These are phyloP conservation scores for Sutorius australiensis DNA, from an alignment of 768 basidiomycete species.

Conservation along the genomic window DNA sequence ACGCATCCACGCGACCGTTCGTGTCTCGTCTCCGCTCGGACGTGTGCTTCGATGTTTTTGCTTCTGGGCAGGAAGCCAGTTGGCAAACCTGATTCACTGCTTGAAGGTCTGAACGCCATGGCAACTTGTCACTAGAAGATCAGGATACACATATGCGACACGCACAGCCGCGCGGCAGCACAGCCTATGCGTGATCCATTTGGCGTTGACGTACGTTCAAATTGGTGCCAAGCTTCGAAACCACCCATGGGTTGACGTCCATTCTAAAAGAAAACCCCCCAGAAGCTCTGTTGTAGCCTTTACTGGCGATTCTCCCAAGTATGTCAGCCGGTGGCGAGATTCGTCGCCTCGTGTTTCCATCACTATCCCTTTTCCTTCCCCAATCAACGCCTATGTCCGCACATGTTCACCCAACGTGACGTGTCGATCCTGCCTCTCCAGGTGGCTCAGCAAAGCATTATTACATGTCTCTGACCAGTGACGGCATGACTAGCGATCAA, in stretches of 20 bases:
- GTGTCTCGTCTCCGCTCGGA: too few species aligned
- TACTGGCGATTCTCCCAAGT: conserved; percentile 1
- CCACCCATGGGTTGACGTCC: neutral
- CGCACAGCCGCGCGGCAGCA: conserved; percentile 7
- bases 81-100: neutral
- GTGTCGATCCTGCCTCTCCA: conserved; percentile 20
- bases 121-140: neutral
- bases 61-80: neutral
- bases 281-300: conserved; percentile 1
- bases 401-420: conserved; percentile 12
- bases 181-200: neutral
- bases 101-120: neutral
- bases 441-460: neutral
- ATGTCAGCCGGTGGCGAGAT: conserved; percentile 9
- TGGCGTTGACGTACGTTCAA: conserved; percentile 1
- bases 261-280: conserved; percentile 3
- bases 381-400: conserved; percentile 23
- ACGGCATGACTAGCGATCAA: conserved; percentile 15
- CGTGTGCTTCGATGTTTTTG: neutral
- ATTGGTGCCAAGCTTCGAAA: conserved; percentile 8
- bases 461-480: conserved; percentile 5
- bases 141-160: conserved; percentile 6
- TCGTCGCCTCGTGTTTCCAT: conserved; percentile 15
- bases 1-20: neutral
- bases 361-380: conserved; percentile 8